phyloP scores from a whole-genome alignment of 139 green algal genomes.

The Coelastrella sp. region DNA sequence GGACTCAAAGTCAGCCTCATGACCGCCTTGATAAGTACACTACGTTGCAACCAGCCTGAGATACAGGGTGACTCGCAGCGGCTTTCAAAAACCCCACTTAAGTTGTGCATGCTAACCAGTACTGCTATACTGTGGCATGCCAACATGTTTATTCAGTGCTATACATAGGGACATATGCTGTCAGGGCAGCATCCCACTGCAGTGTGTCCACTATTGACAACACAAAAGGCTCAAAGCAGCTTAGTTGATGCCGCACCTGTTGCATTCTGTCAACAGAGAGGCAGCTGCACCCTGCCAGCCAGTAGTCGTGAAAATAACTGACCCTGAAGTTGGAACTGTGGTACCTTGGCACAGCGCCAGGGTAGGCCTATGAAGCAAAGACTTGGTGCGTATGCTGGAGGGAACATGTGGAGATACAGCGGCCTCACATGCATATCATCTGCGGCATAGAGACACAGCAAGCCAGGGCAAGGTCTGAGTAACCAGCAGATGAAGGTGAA shows the following conservation, averaged over 20 bases:
- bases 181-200: not conserved
- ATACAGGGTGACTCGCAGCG: too few species aligned
- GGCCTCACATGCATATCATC: conserved; percentile 47
- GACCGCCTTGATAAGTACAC: not conserved
- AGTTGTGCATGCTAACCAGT: too few species aligned
- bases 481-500: not conserved
- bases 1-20: not conserved
- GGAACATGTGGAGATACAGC: conserved; percentile 77
- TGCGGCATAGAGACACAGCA: not conserved
- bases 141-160: too few species aligned
- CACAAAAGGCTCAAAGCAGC: not conserved
- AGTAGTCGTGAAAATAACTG: conserved; percentile 34
- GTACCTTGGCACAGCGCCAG: conserved; percentile 71
- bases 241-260: too few species aligned
- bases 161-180: too few species aligned
- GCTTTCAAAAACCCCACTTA: too few species aligned
- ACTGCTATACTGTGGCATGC: too few species aligned
- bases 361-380: conserved; percentile 78
- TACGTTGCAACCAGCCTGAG: too few species aligned
- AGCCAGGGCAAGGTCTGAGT: not conserved
- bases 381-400: conserved; percentile 50
- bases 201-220: not conserved
- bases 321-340: conserved; percentile 71
- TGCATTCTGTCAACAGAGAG: not conserved
- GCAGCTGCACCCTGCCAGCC: conserved; percentile 14